A percentile compares a stretch with the other conserved stretches of the same genome.
These are phyloP conservation scores for Botrytis aclada DNA, from an alignment of 2,329 filamentous ascomycete genomes.

Conservation along the genomic window DNA sequence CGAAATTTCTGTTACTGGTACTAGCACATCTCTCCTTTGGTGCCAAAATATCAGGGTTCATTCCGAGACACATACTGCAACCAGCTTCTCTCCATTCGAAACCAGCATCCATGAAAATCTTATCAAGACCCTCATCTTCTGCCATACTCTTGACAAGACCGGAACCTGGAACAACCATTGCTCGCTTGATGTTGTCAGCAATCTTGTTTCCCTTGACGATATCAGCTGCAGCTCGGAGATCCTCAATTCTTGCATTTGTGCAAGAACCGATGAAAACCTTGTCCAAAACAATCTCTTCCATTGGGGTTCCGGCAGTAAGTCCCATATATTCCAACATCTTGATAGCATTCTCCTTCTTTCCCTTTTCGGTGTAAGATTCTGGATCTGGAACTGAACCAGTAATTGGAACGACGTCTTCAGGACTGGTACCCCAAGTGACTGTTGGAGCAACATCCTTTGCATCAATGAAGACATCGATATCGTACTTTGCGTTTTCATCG, in stretches of 20 bases:
- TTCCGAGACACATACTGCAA: slow-evolving; percentile 98
- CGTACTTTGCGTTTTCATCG: slow-evolving; percentile 85
- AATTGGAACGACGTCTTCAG: slow-evolving; percentile 94
- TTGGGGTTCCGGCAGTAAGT: slow-evolving; percentile 75
- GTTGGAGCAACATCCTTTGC: slow-evolving; percentile 92
- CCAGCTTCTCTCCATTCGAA: slow-evolving; percentile 98
- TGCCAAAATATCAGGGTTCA: slow-evolving; percentile 97
- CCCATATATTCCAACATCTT: slow-evolving; percentile 97
- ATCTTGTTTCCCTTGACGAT: slow-evolving; percentile 86
- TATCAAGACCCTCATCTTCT: slow-evolving; percentile 87
- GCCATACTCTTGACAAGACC: slow-evolving; percentile 91
- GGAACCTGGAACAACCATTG: slow-evolving; percentile 95
- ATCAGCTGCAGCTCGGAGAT: slow-evolving; percentile 80
- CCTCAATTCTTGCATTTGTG: slow-evolving; percentile 96
- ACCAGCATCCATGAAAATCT: slow-evolving; percentile 85
- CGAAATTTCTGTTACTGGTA: slow-evolving; percentile 96
- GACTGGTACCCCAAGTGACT: slow-evolving; percentile 94
- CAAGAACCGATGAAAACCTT: slow-evolving; percentile 98
- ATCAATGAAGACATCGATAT: slow-evolving; percentile 85
- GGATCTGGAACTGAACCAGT: slow-evolving; percentile 87
- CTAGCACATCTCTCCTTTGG: slow-evolving; percentile 91
- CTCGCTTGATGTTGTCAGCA: slow-evolving; percentile 83
- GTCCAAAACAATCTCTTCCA: slow-evolving; percentile 90
- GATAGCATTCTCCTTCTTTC: slow-evolving; percentile 75
- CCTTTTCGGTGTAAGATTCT: slow-evolving; percentile 75